A percentile compares a stretch with the other conserved stretches of the same genome.
Conservation (phyloP, 768 basidiomycete genomes). For the Hypholoma sublateritium region DNA sequence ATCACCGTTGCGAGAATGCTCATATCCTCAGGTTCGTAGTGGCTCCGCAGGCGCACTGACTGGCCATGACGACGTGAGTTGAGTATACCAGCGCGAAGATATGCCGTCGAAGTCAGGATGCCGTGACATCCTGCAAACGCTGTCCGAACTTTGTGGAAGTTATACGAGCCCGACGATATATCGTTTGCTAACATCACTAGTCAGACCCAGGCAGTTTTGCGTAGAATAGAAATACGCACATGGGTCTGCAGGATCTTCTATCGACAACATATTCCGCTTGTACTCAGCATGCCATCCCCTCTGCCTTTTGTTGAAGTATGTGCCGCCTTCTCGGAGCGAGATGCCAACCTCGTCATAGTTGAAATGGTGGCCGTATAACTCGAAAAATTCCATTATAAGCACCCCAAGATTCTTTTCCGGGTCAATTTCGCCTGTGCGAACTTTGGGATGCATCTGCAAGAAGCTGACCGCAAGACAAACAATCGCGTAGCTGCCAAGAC, state of each 20-base stretch:
- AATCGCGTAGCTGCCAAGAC: slow-evolving; percentile 91
- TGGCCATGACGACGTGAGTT: slow-evolving; percentile 53
- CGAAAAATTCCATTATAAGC: slow-evolving; percentile 96
- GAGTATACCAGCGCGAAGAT: slow-evolving; percentile 61
- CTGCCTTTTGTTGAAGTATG: slow-evolving; percentile 80
- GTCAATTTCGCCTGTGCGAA: slow-evolving; percentile 85
- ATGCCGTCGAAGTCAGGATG: slow-evolving; percentile 77
- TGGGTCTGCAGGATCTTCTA: slow-evolving; percentile 92
- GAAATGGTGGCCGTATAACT: slow-evolving; percentile 90
- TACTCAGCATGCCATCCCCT: slow-evolving; percentile 78
- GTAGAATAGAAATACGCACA: slow-evolving; percentile 49
- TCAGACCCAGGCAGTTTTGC: slow-evolving; percentile 7
- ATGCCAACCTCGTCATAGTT: slow-evolving; percentile 91
- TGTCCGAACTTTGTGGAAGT: slow-evolving; percentile 76
- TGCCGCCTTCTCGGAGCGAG: slow-evolving; percentile 83
- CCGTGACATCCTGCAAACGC: slow-evolving; percentile 81
- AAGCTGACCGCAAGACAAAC: slow-evolving; percentile 93
- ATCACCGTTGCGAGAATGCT: slow-evolving; percentile 80
- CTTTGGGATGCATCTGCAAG: slow-evolving; percentile 96
- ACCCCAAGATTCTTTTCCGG: slow-evolving; percentile 88
- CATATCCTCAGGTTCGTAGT: slow-evolving; percentile 58
- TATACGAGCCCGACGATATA: slow-evolving; percentile 86
- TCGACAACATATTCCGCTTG: slow-evolving; percentile 62
- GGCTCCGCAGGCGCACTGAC: slow-evolving; percentile 39
- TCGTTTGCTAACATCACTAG: slow-evolving; percentile 71